Base-by-base conservation (phyloP, 1,139 yeast species). In the Nematodospora anomalae region DNA sequence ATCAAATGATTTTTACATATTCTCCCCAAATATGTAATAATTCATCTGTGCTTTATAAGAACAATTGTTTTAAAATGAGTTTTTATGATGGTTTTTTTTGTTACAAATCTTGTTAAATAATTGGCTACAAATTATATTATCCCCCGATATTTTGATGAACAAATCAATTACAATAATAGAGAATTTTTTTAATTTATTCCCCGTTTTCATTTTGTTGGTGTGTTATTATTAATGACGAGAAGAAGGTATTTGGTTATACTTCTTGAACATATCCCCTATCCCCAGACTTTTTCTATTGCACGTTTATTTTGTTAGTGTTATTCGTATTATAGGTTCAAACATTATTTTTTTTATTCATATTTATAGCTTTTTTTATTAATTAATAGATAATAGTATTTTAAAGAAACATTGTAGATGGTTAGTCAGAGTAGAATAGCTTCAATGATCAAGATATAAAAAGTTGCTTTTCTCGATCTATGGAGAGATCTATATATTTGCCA, bases 271-370 rank as follows among this genome's bases (percentile, higher is more conserved):
- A 18, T 18, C 8, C 21, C 21, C 8, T 18, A 6, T 8, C 8
- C 21, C 21, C 6, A 18, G 10, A 7, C 5, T 23, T 23, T 23
- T 23, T 23, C 5, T 23, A 23, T 23, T 23, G 12, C 26, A 23
- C n/a, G 26, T 6, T 25, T 12, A 4, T 25, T 25, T 25, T 11
- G 27, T 25, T 18, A 18, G 21, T 18, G 21, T 18, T 18, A 3
- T 25, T 8, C n/a, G 26, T 25, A 25, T 25, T 25, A 25, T 25
- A 25, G 27, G 27, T 25, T 23, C 7, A n/a, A n/a, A n/a, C n/a
- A n/a, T n/a, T n/a, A n/a, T n/a, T n/a, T n/a, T n/a, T n/a, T n/a
- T n/a, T n/a, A n/a, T 25, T 25, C 12, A 25, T 25, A 11, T 25
- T 25, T 11, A 22, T 20, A 23, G 26, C 12, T 23, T 23, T 23